These are phyloP conservation scores for Phytophthora podocarpi DNA, from an alignment of 352 stramenopile genomes.

Conservation along the genomic window DNA sequence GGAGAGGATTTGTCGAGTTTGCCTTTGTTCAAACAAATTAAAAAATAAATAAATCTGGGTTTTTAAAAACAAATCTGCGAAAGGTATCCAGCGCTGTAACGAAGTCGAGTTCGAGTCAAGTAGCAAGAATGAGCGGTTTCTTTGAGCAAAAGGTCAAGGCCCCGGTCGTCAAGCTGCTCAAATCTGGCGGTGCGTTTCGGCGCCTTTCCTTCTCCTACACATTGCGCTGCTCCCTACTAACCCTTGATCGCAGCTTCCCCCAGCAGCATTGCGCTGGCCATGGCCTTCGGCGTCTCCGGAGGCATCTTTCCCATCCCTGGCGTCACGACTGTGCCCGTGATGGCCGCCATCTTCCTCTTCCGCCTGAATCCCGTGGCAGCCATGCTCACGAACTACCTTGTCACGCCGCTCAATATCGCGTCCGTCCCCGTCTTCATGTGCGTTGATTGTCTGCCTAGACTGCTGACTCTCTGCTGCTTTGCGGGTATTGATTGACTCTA, in stretches of 20 bases:
- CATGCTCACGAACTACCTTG: slow-evolving; percentile 86
- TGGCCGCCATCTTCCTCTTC: slow-evolving; percentile 80
- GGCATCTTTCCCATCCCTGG: slow-evolving; percentile 84
- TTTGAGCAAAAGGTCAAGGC: slow-evolving; percentile 80
- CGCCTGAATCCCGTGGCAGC: slow-evolving; percentile 79
- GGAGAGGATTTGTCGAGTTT: too few species aligned
- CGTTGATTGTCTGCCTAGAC: slow-evolving; percentile 10
- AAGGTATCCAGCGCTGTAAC: too few species aligned
- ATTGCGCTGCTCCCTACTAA: not conserved
- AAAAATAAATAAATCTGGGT: too few species aligned
- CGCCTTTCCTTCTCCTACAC: not conserved
- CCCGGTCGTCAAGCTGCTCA: slow-evolving; percentile 73
- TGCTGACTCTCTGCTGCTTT: not conserved
- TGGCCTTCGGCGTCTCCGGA: slow-evolving; percentile 79
- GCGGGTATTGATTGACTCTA: not conserved
- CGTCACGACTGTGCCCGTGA: slow-evolving; percentile 73
- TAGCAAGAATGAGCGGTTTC: slow-evolving; percentile 34
- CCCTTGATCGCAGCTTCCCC: slow-evolving; percentile 55
- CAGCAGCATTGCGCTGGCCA: slow-evolving; percentile 72
- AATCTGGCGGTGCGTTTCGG: slow-evolving; percentile 57
- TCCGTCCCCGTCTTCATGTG: slow-evolving; percentile 83
- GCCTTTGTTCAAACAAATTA: too few species aligned
- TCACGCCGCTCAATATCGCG: slow-evolving; percentile 80
- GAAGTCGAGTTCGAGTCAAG: too few species aligned
- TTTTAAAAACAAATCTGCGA: too few species aligned